Evolutionary conservation across 495 filamentous ascomycete species (phyloP).

Genomic region (Filosporella fistucella): DNA sequence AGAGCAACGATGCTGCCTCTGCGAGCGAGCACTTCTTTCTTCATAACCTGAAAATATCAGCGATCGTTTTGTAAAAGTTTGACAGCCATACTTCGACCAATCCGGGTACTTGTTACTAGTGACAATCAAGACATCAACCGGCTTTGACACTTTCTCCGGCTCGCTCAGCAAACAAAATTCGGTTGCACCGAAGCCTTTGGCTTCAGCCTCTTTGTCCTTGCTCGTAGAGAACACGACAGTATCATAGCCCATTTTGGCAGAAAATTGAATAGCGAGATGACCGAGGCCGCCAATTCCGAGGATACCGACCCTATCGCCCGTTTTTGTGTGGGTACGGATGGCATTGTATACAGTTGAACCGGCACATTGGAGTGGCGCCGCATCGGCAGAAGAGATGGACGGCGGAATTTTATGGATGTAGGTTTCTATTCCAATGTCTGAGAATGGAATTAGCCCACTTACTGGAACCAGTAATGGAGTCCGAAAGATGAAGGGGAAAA

Average conservation of each 20-base stretch:
- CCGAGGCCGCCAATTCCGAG: slow-evolving; percentile 56
- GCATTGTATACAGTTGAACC: slow-evolving; percentile 49
- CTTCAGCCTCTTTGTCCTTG: slow-evolving; percentile 52
- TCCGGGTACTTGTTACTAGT: slow-evolving; percentile 31
- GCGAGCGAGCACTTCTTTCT: slow-evolving; percentile 25
- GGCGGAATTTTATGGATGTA: slow-evolving; percentile 44
- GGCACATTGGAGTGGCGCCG: slow-evolving; percentile 56
- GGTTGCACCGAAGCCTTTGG: slow-evolving; percentile 42
- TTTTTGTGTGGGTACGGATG: slow-evolving; percentile 24
- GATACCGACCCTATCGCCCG: slow-evolving; percentile 46
- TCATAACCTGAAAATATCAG: slow-evolving; percentile 16
- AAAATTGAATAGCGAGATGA: slow-evolving; percentile 58
- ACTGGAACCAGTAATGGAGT: too few species aligned
- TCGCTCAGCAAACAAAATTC: slow-evolving; percentile 33
- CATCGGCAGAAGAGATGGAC: slow-evolving; percentile 41
- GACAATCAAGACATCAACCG: slow-evolving; percentile 30
- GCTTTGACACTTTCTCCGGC: slow-evolving; percentile 11
- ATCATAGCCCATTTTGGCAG: slow-evolving; percentile 54
- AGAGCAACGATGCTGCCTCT: slow-evolving; percentile 25
- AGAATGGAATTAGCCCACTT: background rate
- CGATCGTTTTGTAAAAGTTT: background rate
- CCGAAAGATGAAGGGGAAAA: background rate
- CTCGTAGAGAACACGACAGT: slow-evolving; percentile 53
- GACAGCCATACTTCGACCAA: slow-evolving; percentile 25
- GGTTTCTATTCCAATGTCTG: slow-evolving; percentile 19